These are phyloP conservation scores for Furculomyces boomerangus DNA, from an alignment of 371 early-diverging fungal genomes.

Conservation along the genomic window DNA sequence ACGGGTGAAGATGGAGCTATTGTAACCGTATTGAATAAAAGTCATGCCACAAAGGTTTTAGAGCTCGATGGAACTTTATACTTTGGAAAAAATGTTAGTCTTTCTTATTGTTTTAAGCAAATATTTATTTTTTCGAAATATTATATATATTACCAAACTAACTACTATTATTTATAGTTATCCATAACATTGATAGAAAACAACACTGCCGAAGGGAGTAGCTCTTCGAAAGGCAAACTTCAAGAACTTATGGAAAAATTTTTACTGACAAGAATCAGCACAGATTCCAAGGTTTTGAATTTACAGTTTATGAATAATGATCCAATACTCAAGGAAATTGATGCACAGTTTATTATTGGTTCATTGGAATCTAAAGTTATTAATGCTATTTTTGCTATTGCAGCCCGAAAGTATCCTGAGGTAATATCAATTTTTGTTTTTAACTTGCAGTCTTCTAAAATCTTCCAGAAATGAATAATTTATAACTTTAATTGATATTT, in stretches of 20 bases:
- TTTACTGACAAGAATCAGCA: not conserved
- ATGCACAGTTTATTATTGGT: not conserved
- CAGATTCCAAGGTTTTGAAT: not conserved
- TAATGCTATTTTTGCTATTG: slow-evolving; percentile 18
- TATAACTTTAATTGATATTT: not conserved
- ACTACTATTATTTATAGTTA: not conserved
- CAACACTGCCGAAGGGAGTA: not conserved
- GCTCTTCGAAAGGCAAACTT: not conserved
- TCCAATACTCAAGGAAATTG: not conserved
- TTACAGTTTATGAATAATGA: not conserved
- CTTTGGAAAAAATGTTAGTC: not conserved
- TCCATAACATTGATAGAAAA: not conserved
- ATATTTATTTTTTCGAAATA: no score
- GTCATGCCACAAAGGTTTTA: not conserved
- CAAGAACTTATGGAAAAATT: not conserved
- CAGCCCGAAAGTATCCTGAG: slow-evolving; percentile 15
- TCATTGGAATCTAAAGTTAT: slow-evolving; percentile 12
- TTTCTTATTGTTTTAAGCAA: not conserved
- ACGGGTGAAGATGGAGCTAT: not conserved
- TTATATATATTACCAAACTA: not conserved
- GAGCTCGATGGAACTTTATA: not conserved
- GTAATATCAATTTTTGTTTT: not conserved
- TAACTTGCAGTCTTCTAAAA: not conserved
- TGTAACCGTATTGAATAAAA: not conserved
- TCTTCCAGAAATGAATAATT: not conserved